Percentiles rank a stretch among this genome's conserved stretches.
These are phyloP conservation scores for Guadua angustifolia DNA, from an alignment of 176 grass and related monocot species.

Conservation along the genomic window DNA sequence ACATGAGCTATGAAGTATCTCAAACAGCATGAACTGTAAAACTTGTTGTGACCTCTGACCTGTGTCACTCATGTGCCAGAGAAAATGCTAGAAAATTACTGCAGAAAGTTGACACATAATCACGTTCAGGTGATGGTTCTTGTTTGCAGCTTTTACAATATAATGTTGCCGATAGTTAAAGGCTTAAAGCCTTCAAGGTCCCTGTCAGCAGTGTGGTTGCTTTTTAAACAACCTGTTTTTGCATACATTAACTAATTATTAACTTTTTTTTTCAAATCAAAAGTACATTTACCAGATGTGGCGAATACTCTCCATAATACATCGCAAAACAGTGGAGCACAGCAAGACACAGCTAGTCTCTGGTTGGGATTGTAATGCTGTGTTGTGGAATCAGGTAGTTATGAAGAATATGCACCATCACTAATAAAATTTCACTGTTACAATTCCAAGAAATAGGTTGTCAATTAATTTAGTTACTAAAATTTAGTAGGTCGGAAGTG, in stretches of 20 bases:
- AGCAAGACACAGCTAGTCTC: background rate
- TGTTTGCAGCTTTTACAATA: slow-evolving; percentile 24
- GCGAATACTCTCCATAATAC: background rate
- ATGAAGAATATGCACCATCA: background rate
- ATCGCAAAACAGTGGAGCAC: background rate
- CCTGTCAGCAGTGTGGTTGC: background rate
- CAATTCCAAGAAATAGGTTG: background rate
- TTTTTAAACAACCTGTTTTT: background rate
- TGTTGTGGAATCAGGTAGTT: background rate
- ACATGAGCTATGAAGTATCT: background rate
- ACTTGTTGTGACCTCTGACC: background rate
- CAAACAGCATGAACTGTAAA: background rate
- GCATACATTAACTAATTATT: slow-evolving; percentile 12
- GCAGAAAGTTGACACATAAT: background rate
- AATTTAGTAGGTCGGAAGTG: background rate
- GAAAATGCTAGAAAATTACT: background rate
- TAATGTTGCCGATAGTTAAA: slow-evolving; percentile 18
- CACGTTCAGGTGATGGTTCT: background rate
- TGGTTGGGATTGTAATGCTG: background rate
- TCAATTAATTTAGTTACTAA: background rate
- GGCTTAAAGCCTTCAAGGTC: background rate
- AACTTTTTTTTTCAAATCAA: background rate
- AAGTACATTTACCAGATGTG: background rate
- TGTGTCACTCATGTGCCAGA: background rate
- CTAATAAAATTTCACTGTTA: background rate